Evolutionary conservation across 2,329 filamentous ascomycete species (phyloP), one percentile per base, ranked within the genome.

Genomic region (Fusarium protoensiforme): DNA sequence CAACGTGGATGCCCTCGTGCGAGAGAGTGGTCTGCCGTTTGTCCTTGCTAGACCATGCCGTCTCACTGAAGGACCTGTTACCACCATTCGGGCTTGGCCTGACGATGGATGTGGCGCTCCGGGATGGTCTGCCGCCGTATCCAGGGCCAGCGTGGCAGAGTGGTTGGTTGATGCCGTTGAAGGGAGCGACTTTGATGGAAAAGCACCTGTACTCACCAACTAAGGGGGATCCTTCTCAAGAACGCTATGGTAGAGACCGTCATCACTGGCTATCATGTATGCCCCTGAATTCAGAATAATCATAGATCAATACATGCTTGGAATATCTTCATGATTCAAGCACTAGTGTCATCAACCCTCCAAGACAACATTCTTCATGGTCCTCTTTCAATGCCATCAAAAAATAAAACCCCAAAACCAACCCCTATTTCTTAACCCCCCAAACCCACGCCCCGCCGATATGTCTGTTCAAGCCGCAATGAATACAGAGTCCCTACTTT

Each of bases 1-100:
- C 57, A 77, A 79, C 35, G 82, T 87, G 38, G 86, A 88, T 39
- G 64, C 72, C 14, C 79, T 85, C 71, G 78, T 87, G 1, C 82
- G 82, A 5, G 61, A 71, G 20, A 79, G 77, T 35, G 33, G 53
- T 3, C 53, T 39, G 16, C 53, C 53, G 0, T 57, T 57, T n/a
- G 22, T 57, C 20, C 53, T 57, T 24, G 53, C 33, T n/a, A 2
- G 53, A 24, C 8, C 53, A 0, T 36, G 22, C 10, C 53, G 53
- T 27, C 53, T 57, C 22, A 36, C 22, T 13, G 53, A 38, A 27
- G 53, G 33, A 5, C 22, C 33, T 24, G 53, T 3, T 24, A 11
- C 20, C 2, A 29, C 20, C 4, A 4, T 57, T 57, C 33, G 53
- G 0, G 53, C 53, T 57, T 57, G 53, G 53, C 53, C 53, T 5